Base-by-base conservation (phyloP, 345 rosid species). In the Murraya koenigii region DNA sequence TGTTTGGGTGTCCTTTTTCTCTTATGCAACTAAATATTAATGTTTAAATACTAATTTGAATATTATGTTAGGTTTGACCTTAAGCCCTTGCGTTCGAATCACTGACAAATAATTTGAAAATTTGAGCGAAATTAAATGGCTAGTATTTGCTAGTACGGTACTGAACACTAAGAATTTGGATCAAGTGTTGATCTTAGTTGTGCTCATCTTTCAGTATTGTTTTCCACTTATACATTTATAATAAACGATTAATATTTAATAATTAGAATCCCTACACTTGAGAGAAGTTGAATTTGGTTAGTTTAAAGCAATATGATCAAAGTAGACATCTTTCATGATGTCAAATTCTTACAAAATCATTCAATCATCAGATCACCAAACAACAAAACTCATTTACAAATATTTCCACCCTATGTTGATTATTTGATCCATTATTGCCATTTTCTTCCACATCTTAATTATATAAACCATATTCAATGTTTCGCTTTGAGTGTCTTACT, bases 361-460 rank as follows among this genome's bases (percentile, higher is more conserved):
- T 49, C 47, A 28, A 7, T 32, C 59, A 70, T 15, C 38, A 47
- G 72, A 41, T 15, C 72, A 68, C 44, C 35, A 26, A 61, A 44
- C 28, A 47, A 54, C 33, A 36, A 14, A 13, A 2, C 25, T 49
- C 28, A 22, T 58, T n/a, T 35, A 33, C 66, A 36, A 63, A 28
- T 14, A 28, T 75, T 75, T 74, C 77, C 77, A 49, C 39, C 38
- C 25, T 66, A 38, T 9, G 28, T 66, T 66, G 49, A 66, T 66
- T 66, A 10, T 33, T 67, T 23, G 9, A 39, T 67, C 30, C 49
- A 36, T 41, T 19, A n/a, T 39, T 10, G 23, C 23, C 19, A 6
- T 14, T 52, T 52, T 69, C 15, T 71, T 71, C 4, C 41, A 9
- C 0, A 30, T 30, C 44, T 32, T 36, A 36, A 38, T 64, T 32